These are phyloP conservation scores for Sugiyamaella neomexicana DNA, from an alignment of 1,139 yeast species.

Conservation along the genomic window DNA sequence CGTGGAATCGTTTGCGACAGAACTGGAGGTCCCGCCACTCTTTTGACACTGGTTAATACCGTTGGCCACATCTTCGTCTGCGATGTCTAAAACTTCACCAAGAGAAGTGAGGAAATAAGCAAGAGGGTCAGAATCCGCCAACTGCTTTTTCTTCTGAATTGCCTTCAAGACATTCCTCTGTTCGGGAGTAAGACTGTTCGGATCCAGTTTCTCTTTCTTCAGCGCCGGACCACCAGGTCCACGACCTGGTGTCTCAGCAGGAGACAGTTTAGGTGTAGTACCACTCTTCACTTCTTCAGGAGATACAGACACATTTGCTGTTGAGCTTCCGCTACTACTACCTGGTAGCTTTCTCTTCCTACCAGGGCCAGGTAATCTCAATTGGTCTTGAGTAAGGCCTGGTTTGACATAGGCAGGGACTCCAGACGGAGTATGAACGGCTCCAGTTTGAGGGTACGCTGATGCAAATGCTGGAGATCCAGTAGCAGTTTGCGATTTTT, in stretches of 20 bases:
- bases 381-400: conserved; percentile 35
- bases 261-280: conserved; percentile 17
- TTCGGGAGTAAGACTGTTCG: conserved; percentile 19
- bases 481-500: conserved; percentile 16
- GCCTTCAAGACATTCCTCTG: conserved; percentile 26
- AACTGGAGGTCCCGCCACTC: conserved; percentile 7
- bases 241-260: conserved; percentile 15
- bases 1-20: neutral
- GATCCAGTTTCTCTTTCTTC: conserved; percentile 34
- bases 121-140: conserved; percentile 34
- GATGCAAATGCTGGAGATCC: conserved; percentile 33
- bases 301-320: conserved; percentile 26
- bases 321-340: conserved; percentile 17
- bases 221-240: conserved; percentile 25
- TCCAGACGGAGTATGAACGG: conserved; percentile 31
- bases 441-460: conserved; percentile 24
- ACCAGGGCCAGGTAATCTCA: conserved; percentile 33
- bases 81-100: conserved; percentile 35
- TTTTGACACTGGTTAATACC: conserved; percentile 10
- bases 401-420: conserved; percentile 35
- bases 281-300: conserved; percentile 27
- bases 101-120: conserved; percentile 34
- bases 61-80: conserved; percentile 31
- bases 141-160: conserved; percentile 31
- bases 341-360: conserved; percentile 33